Percentiles rank a stretch among this genome's conserved stretches.
phyloP scores from a whole-genome alignment of 1,284 basidiomycete genomes.

The Volvariella surrecta region DNA sequence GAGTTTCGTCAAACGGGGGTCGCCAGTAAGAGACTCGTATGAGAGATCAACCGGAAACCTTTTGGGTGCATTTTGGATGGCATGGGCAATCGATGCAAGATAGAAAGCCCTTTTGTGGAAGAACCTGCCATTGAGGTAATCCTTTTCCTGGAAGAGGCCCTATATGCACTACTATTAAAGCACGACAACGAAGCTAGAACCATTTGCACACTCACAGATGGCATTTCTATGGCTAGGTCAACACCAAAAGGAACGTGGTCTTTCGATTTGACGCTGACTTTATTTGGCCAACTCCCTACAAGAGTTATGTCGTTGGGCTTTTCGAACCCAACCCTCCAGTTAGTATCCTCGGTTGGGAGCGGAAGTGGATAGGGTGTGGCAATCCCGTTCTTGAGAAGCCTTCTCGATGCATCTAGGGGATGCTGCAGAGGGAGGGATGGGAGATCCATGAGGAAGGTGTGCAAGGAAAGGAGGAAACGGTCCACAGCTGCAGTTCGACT shows the following conservation, averaged over 20 bases:
- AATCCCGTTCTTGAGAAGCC: conserved; percentile 41
- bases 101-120: conserved; percentile 94
- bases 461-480: conserved; percentile 52
- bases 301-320: conserved; percentile 58
- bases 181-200: neutral
- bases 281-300: conserved; percentile 73
- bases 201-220: conserved; percentile 45
- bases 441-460: conserved; percentile 50
- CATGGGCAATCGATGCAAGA: conserved; percentile 72
- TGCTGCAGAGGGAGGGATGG: conserved; percentile 51
- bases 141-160: conserved; percentile 89
- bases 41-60: conserved; percentile 44
- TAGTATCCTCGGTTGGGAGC: conserved; percentile 57
- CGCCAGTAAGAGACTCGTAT: conserved; percentile 54
- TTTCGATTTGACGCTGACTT: conserved; percentile 55
- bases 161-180: conserved; percentile 19
- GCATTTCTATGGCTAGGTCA: conserved; percentile 86
- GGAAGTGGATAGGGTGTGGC: conserved; percentile 60
- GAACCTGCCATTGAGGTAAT: conserved; percentile 84
- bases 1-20: conserved; percentile 64
- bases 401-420: conserved; percentile 52
- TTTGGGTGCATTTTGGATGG: conserved; percentile 38
- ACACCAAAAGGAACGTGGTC: conserved; percentile 62
- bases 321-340: conserved; percentile 72
- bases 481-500: conserved; percentile 49